A percentile compares a stretch with the other conserved stretches of the same genome.
These are phyloP conservation scores for Blastobotrys persicus DNA, from an alignment of 1,139 yeast species.

Conservation along the genomic window DNA sequence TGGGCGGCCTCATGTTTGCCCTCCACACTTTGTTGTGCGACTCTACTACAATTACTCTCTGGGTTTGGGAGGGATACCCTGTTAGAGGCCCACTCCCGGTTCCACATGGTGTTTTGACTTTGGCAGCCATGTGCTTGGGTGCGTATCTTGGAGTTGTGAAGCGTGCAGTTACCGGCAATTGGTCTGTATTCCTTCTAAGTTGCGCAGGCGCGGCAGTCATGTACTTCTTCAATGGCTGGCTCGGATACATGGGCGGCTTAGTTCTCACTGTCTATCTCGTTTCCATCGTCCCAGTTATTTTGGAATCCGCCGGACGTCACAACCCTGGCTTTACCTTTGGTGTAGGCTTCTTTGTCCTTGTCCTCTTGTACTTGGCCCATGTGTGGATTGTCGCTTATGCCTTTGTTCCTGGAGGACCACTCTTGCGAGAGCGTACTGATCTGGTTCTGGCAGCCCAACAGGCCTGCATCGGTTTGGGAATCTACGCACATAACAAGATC, in stretches of 20 bases:
- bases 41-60: constrained; percentile 75
- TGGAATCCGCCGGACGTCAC: constrained; percentile 57
- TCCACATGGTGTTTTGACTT: constrained; percentile 72
- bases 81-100: constrained; percentile 83
- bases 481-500: constrained; percentile 29
- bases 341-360: constrained; percentile 51
- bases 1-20: constrained; percentile 74
- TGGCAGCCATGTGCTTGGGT: constrained; percentile 60
- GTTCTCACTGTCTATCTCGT: constrained; percentile 62
- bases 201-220: constrained; percentile 50
- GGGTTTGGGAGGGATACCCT: constrained; percentile 97
- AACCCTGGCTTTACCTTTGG: constrained; percentile 59
- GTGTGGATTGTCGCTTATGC: constrained; percentile 99
- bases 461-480: constrained; percentile 41
- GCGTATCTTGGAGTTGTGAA: constrained; percentile 45
- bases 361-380: constrained; percentile 67
- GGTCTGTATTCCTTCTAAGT: constrained; percentile 40
- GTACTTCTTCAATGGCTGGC: constrained; percentile 64
- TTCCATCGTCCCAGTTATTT: constrained; percentile 60
- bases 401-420: constrained; percentile 90
- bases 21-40: constrained; percentile 76
- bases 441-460: constrained; percentile 59
- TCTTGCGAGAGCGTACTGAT: constrained; percentile 85
- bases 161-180: constrained; percentile 27
- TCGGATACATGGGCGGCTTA: constrained; percentile 78